phyloP scores from a whole-genome alignment of 768 basidiomycete species.

The Boletus fagicola region DNA sequence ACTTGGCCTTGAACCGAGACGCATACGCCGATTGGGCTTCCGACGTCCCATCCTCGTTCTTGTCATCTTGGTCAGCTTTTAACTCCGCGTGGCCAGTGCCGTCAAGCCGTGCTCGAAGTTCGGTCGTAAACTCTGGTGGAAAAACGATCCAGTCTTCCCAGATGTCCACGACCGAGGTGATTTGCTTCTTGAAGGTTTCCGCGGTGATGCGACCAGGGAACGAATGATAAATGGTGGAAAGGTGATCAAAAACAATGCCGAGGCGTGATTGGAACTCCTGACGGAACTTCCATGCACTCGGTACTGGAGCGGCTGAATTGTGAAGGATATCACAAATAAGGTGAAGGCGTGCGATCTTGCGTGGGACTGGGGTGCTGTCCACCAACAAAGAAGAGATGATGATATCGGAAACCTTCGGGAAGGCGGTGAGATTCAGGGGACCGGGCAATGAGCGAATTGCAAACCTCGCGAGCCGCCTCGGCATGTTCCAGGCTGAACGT shows the following conservation, averaged over 20 bases:
- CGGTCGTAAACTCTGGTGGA: conserved; percentile 76
- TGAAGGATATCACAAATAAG: conserved; percentile 97
- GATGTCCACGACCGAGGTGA: conserved; percentile 83
- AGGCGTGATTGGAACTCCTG: conserved; percentile 90
- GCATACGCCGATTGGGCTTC: conserved; percentile 38
- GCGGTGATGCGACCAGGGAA: conserved; percentile 96
- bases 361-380: conserved; percentile 93
- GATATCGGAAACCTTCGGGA: conserved; percentile 76
- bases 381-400: conserved; percentile 87
- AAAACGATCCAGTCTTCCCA: conserved; percentile 99
- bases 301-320: conserved; percentile 91
- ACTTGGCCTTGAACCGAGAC: conserved; percentile 73
- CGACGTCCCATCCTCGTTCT: conserved; percentile 10
- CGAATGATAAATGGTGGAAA: conserved; percentile 90
- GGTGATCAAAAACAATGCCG: conserved; percentile 93
- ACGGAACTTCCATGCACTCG: conserved; percentile 97
- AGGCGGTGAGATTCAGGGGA: conserved; percentile 2
- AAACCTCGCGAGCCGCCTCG: conserved; percentile 90
- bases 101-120: conserved; percentile 73
- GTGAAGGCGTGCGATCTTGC: conserved; percentile 93
- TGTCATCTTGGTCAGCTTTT: conserved; percentile 28
- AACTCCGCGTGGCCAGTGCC: conserved; percentile 42
- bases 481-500: conserved; percentile 96
- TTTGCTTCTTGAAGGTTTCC: conserved; percentile 93
- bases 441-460: conserved; percentile 5